Evolutionary conservation across 306 rosid genomes (phyloP).

Genomic region (Quercus alba): DNA sequence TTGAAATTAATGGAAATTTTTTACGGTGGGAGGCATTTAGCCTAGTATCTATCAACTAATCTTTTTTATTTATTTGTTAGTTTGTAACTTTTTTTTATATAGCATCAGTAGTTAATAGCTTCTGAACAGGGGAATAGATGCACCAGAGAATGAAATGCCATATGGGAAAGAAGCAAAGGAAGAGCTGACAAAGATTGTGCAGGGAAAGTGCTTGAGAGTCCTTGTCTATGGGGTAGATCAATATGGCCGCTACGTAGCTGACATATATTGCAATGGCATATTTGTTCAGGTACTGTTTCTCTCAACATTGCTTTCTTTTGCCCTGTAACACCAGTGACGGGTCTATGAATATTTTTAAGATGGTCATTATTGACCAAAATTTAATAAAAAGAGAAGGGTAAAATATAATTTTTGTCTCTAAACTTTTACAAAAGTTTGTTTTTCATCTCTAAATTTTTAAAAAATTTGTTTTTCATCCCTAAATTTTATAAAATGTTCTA

Average conservation of each 20-base stretch:
- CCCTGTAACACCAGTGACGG: neutral
- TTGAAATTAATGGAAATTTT: no score
- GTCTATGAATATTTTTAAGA: no score
- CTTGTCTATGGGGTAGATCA: slow-evolving; percentile 75
- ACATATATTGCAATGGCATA: slow-evolving; percentile 60
- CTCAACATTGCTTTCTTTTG: neutral
- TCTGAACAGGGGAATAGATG: slow-evolving; percentile 79
- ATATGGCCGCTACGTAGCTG: slow-evolving; percentile 71
- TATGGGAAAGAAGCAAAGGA: slow-evolving; percentile 76
- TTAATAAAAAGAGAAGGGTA: no score
- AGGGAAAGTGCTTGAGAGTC: slow-evolving; percentile 72
- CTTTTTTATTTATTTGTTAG: no score
- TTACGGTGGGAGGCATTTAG: no score
- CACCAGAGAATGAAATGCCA: slow-evolving; percentile 84
- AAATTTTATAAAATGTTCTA: no score
- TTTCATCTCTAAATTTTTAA: no score
- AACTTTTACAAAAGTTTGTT: no score
- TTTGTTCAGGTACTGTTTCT: slow-evolving; percentile 67
- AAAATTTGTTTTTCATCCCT: no score
- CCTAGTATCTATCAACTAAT: slow-evolving; percentile 19
- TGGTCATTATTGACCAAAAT: no score
- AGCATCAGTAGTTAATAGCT: neutral
- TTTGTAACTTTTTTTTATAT: no score
- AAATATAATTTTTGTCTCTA: no score
- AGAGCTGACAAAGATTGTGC: slow-evolving; percentile 60